These are phyloP conservation scores for Coemansia guatemalensis DNA, from an alignment of 192 early-diverging fungal species.

Conservation along the genomic window DNA sequence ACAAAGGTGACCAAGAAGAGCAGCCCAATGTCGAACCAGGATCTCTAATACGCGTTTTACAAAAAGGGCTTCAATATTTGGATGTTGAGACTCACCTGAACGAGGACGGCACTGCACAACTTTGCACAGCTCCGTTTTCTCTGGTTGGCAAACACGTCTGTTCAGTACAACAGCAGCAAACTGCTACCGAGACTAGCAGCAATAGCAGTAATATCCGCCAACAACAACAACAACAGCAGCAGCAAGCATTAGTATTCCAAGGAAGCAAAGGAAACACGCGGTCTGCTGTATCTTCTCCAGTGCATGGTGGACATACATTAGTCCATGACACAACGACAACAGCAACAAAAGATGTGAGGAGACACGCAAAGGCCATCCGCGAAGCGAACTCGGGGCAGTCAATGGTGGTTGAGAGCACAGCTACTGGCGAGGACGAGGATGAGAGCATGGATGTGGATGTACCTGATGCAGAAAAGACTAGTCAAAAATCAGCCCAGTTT, in stretches of 20 bases:
- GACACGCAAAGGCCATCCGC: slow-evolving; percentile 10
- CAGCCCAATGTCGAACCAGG: slow-evolving; percentile 72
- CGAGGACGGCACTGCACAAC: slow-evolving; percentile 73
- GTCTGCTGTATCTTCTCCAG: background rate
- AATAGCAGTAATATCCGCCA: slow-evolving; percentile 4
- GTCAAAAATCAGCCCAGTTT: background rate
- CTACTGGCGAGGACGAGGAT: slow-evolving; percentile 4
- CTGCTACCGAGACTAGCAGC: slow-evolving; percentile 6
- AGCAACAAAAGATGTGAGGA: slow-evolving; percentile 14
- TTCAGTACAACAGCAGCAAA: slow-evolving; percentile 20
- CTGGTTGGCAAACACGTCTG: slow-evolving; percentile 51
- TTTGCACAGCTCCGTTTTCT: slow-evolving; percentile 50
- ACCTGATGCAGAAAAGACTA: slow-evolving; percentile 38
- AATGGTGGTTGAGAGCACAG: background rate
- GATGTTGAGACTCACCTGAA: slow-evolving; percentile 88
- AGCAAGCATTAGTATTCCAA: background rate
- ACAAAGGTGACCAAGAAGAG: slow-evolving; percentile 55
- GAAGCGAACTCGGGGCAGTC: slow-evolving; percentile 1
- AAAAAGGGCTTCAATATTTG: slow-evolving; percentile 89
- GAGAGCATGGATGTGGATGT: slow-evolving; percentile 41
- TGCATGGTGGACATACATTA: slow-evolving; percentile 42
- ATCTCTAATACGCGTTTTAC: slow-evolving; percentile 78
- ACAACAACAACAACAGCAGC: slow-evolving; percentile 1
- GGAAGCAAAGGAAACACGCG: slow-evolving; percentile 1
- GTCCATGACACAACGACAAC: slow-evolving; percentile 25